Evolutionary conservation across 2,329 filamentous ascomycete species (phyloP), one percentile per base, ranked within the genome.

Genomic region (Ophioceras dolichostomum): DNA sequence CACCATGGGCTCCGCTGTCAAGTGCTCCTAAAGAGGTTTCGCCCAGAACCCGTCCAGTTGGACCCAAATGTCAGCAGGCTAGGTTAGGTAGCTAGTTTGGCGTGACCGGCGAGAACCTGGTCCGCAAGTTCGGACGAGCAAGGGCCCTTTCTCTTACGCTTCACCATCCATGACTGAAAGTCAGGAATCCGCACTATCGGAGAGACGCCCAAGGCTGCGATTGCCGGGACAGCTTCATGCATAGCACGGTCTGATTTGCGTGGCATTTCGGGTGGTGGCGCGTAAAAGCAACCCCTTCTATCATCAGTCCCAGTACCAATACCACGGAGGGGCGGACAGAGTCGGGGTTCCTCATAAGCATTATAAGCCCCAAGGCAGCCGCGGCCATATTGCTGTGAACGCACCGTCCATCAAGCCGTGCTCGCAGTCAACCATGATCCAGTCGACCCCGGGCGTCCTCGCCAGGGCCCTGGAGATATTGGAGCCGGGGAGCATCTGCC

Each of bases 401-500:
- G 12, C 51, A 67, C 65, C 67, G 43, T 69, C 67, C 29, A 74
- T 68, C 38, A 67, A 70, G 6, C 71, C 71, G 49, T 75, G 71
- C 41, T 71, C 68, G 47, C 68, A 70, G 49, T 73, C 71, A 19
- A 73, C 70, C 53, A 80, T 61, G 9, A 84, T 70, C 67, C 78
- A 82, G 50, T 83, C 78, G 2, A 78, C 65, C 1, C 76, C 78
- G 2, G 68, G 57, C 3, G 67, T 68, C 38, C 73, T 61, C 2
- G 79, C 76, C 34, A 84, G 59, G 14, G 67, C 55, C 37, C 75
- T 64, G 5, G 74, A 73, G 10, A 78, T 57, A 43, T 78, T 77
- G 32, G 66, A 61, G 0, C 73, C 71, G 0, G 75, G 74, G 38
- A 79, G 56, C 62, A 76, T 76, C 57, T 79, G 75, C 75, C 73